Base-by-base conservation (phyloP, 1,284 basidiomycete genomes). In the Hymenochaete sp. region DNA sequence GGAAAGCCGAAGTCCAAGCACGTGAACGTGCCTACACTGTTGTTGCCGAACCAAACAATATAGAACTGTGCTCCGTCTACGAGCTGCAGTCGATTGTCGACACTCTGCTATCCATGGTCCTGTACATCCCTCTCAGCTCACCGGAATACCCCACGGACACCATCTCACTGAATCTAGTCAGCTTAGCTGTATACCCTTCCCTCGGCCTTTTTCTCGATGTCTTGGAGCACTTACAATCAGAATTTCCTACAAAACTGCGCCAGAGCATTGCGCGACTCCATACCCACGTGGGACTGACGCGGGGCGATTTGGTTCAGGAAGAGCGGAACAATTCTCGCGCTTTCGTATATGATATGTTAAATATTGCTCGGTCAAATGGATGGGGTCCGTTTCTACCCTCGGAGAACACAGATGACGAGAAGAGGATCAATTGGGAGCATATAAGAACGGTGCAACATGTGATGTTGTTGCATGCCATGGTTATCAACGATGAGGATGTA, bases 371-470 rank as follows among this genome's bases (percentile, higher is more conserved):
- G 24, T 64, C 64, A 7, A 77, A 70, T 49, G 59, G 60, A 2
- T 84, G 70, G 52, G 82, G 81, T 1, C 82, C 81, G 3, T 77
- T 75, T 55, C 47, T 67, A 47, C 54, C 58, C 22, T 66, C 68
- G 21, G 32, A 35, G 14, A 31, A 31, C 21, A 35, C 13, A 35
- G 8, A 16, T 16, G 5, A 5, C 32, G n/a, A n/a, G n/a, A 70
- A 62, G 7, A 59, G 59, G 48, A 71, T 82, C 4, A 71, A 83
- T 53, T 84, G 82, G 81, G 62, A 63, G 18, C 77, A 79, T 56
- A 37, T 83, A 18, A 65, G 63, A 53, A 70, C 67, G 38, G 60
- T 82, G n/a, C 75, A 75, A 42, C 76, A 76, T 53, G 62, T 70
- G 24, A 62, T 82, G 24, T 70, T 69, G 1, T 68, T 72, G 67